Percentiles rank a stretch among this genome's conserved stretches.
Conservation (phyloP, 495 filamentous ascomycete species). For the Penicillium lagena region DNA sequence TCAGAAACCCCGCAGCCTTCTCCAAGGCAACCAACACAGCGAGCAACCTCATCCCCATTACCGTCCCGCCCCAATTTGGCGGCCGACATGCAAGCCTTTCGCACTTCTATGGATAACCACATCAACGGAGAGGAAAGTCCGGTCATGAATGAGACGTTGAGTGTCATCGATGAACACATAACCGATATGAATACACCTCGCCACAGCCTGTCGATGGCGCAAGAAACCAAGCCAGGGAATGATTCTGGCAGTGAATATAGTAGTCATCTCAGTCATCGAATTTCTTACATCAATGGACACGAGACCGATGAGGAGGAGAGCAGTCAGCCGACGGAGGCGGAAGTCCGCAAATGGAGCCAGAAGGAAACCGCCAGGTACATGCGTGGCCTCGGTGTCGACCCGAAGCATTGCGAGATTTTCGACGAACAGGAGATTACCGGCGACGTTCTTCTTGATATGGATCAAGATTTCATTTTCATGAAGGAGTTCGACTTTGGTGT, state of each 20-base stretch:
- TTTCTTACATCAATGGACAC: conserved; percentile 86
- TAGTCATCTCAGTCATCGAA: conserved; percentile 63
- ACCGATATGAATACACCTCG: conserved; percentile 81
- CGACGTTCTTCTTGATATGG: conserved; percentile 89
- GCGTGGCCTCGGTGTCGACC: conserved; percentile 73
- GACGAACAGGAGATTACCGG: conserved; percentile 93
- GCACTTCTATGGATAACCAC: conserved; percentile 37
- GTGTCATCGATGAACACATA: conserved; percentile 97
- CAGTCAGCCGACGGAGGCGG: conserved; percentile 47
- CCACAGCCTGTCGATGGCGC: conserved; percentile 40
- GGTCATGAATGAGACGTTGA: conserved; percentile 93
- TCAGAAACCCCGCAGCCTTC: conserved; percentile 10
- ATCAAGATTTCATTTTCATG: conserved; percentile 85
- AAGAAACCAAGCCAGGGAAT: conserved; percentile 52
- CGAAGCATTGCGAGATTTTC: conserved; percentile 85
- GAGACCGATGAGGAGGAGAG: conserved; percentile 72
- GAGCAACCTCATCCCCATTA: conserved; percentile 38
- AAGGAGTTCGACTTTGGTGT: conserved; percentile 94
- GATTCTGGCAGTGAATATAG: conserved; percentile 91
- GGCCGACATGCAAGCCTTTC: conserved; percentile 39
- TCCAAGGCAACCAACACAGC: conserved; percentile 10
- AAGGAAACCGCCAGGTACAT: conserved; percentile 78
- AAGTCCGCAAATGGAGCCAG: conserved; percentile 70
- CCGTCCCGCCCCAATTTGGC: conserved; percentile 27
- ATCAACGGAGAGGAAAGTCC: conserved; percentile 57